Conservation (phyloP, 2,329 filamentous ascomycete species). For the Epichloe bromicola region DNA sequence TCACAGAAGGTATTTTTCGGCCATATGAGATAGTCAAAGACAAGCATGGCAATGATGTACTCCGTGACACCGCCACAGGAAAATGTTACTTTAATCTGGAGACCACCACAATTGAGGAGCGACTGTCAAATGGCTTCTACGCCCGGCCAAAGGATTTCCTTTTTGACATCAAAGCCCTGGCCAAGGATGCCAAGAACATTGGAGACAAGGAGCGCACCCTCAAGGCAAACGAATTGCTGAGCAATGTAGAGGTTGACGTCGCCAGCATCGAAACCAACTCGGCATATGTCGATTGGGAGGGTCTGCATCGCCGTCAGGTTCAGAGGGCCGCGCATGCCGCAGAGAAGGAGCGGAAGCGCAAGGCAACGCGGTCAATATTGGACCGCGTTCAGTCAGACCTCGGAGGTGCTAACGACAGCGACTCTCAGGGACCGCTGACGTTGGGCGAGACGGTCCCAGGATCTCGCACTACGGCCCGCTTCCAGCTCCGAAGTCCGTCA, state of each 20-base stretch:
- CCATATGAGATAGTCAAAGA: slow-evolving; percentile 75
- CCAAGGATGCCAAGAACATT: slow-evolving; percentile 69
- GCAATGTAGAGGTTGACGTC: slow-evolving; percentile 92
- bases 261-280: slow-evolving; percentile 59
- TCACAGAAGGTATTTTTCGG: slow-evolving; percentile 42
- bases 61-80: slow-evolving; percentile 60
- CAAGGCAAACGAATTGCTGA: slow-evolving; percentile 80
- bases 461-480: slow-evolving; percentile 34
- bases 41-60: slow-evolving; percentile 61
- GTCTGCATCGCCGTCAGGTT: slow-evolving; percentile 60
- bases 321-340: slow-evolving; percentile 47
- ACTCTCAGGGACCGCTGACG: slow-evolving; percentile 42
- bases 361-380: slow-evolving; percentile 43
- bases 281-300: slow-evolving; percentile 63
- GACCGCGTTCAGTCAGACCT: slow-evolving; percentile 39
- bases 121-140: slow-evolving; percentile 95
- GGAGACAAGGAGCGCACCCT: slow-evolving; percentile 74
- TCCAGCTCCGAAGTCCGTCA: slow-evolving; percentile 44
- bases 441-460: slow-evolving; percentile 54
- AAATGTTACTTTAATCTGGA: slow-evolving; percentile 96
- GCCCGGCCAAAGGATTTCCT: slow-evolving; percentile 82
- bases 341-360: slow-evolving; percentile 50
- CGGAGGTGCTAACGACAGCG: slow-evolving; percentile 35
- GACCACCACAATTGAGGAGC: slow-evolving; percentile 83
- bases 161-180: slow-evolving; percentile 71